phyloP scores from a whole-genome alignment of 1,139 yeast genomes.

The Chernovozyma sophiae-reginae region DNA sequence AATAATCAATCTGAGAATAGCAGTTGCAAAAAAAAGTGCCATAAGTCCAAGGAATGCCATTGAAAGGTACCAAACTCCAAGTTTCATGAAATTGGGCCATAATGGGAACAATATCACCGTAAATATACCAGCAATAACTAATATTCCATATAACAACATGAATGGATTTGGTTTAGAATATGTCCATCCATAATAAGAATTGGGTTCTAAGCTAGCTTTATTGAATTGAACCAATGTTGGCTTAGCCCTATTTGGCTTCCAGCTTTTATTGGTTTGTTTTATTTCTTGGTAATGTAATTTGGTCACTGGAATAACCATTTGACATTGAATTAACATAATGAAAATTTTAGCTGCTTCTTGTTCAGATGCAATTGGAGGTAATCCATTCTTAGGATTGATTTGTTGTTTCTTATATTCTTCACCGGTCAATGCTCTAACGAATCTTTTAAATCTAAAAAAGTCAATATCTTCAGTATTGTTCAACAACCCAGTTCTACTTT shows the following conservation, averaged over 20 bases:
- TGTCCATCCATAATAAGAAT: constrained; percentile 83
- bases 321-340: constrained; percentile 65
- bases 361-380: constrained; percentile 52
- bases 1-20: constrained; percentile 72
- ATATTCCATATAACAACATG: constrained; percentile 57
- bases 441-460: constrained; percentile 84
- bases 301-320: constrained; percentile 68
- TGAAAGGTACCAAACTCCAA: constrained; percentile 87
- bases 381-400: constrained; percentile 47
- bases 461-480: constrained; percentile 65
- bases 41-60: constrained; percentile 72
- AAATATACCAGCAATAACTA: constrained; percentile 66
- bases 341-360: constrained; percentile 62
- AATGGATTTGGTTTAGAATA: constrained; percentile 74
- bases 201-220: constrained; percentile 70
- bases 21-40: constrained; percentile 70
- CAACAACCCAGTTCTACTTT: constrained; percentile 76
- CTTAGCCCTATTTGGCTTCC: constrained; percentile 65
- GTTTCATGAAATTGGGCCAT: constrained; percentile 91
- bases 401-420: constrained; percentile 64
- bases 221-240: constrained; percentile 68
- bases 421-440: constrained; percentile 70
- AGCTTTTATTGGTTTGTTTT: constrained; percentile 52
- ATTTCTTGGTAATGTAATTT: constrained; percentile 75
- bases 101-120: constrained; percentile 86